Conservation (phyloP, 768 basidiomycete genomes). For the Tricholoma hemisulphureum region DNA sequence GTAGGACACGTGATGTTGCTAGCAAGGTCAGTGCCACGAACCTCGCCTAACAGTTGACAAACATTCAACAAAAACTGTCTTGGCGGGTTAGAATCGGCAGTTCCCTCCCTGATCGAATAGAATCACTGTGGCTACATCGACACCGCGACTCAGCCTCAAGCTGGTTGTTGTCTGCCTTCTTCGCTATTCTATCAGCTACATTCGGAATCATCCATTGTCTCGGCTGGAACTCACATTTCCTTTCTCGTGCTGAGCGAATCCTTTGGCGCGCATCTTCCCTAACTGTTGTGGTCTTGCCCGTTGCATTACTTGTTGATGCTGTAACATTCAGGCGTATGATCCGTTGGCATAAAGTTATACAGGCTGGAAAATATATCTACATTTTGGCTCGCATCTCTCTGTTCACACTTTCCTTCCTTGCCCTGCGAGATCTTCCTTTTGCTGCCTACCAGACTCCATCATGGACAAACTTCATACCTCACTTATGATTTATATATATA, state of each 20-base stretch:
- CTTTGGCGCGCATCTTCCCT: constrained; percentile 21
- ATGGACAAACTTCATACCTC: background rate
- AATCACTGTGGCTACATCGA: background rate
- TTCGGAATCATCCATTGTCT: constrained; percentile 23
- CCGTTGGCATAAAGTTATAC: too few relatives aligned
- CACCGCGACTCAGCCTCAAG: background rate
- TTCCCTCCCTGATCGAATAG: too few relatives aligned
- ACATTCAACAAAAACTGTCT: too few relatives aligned
- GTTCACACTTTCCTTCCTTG: background rate
- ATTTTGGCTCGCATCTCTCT: background rate
- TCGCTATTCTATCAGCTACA: constrained; percentile 3
- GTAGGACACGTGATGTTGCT: background rate
- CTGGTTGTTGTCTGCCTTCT: background rate
- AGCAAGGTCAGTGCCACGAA: background rate
- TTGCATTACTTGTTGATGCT: too few relatives aligned
- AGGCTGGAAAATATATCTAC: too few relatives aligned
- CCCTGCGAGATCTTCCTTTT: background rate
- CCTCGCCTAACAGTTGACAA: background rate
- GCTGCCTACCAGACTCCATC: background rate
- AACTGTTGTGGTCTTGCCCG: too few relatives aligned
- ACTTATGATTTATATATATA: background rate
- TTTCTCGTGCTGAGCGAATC: constrained; percentile 12
- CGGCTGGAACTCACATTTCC: constrained; percentile 19
- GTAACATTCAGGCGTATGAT: too few relatives aligned
- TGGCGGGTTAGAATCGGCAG: background rate